Percentiles rank a stretch among this genome's conserved stretches.
Evolutionary conservation across 148 eudicot species (phyloP).

Genomic region (Amaranthus palmeri): DNA sequence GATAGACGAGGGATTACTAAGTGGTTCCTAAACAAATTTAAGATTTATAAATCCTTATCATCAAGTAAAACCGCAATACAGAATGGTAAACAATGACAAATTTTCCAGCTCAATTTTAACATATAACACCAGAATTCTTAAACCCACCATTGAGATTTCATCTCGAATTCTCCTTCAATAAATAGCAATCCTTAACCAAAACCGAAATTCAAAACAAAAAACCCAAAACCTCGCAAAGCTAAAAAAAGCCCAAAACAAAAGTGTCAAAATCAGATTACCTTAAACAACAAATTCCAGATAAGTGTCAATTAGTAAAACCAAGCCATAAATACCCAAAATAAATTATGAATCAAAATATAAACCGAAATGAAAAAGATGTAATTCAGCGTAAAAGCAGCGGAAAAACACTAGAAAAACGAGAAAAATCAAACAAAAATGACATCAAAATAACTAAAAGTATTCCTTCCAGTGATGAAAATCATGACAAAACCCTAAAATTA

Average conservation of each 20-base stretch:
- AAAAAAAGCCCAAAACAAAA: neutral
- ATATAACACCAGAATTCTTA: neutral
- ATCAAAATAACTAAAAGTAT: neutral
- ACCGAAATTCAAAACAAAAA: neutral
- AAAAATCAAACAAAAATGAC: constrained; percentile 1
- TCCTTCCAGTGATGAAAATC: neutral
- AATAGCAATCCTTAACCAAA: constrained; percentile 3
- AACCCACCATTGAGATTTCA: neutral
- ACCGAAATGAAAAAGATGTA: neutral
- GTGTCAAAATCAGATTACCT: neutral
- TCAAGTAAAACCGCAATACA: neutral
- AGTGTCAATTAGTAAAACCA: neutral
- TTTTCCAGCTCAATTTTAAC: neutral
- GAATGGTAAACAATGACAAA: neutral
- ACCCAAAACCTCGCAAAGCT: neutral
- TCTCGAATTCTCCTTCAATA: neutral
- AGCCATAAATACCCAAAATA: neutral
- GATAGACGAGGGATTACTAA: neutral
- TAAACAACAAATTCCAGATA: neutral
- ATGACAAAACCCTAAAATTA: constrained; percentile 12
- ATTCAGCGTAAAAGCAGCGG: constrained; percentile 1
- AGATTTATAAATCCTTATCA: neutral
- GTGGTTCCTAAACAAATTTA: neutral
- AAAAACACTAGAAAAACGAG: neutral
- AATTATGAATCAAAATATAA: neutral